Evolutionary conservation across 176 grass and related monocot species (phyloP).

Genomic region (Aegilops sharonensis): DNA sequence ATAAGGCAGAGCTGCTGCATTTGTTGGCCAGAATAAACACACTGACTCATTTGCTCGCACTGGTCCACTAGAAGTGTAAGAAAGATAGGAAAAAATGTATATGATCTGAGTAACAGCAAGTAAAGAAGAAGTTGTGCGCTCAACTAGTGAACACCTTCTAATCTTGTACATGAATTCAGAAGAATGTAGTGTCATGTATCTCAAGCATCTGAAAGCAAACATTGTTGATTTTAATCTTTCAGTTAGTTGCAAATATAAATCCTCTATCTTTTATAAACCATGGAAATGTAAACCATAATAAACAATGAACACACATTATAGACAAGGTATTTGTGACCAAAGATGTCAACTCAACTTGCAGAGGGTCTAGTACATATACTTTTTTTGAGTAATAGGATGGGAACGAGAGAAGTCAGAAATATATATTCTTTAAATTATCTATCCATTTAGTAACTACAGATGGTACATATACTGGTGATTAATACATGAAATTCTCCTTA

Average conservation of each 20-base stretch:
- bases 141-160: constrained; percentile 30
- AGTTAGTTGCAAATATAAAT: no score
- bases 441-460: no score
- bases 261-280: not conserved
- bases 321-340: not conserved
- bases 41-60: not conserved
- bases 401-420: not conserved
- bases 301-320: not conserved
- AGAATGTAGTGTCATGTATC: constrained; percentile 3
- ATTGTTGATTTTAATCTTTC: not conserved
- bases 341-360: not conserved
- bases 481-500: not conserved
- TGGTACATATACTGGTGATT: no score
- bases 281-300: not conserved
- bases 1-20: not conserved
- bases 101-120: no score
- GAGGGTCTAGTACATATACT: constrained; percentile 1
- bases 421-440: not conserved
- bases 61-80: not conserved
- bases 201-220: not conserved
- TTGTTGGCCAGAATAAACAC: constrained; percentile 1
- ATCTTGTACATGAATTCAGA: constrained; percentile 13
- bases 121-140: constrained; percentile 17
- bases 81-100: not conserved
- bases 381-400: not conserved